A percentile compares a stretch with the other conserved stretches of the same genome.
Conservation (phyloP, 1,139 yeast genomes). For the Blastobotrys arbuscula region DNA sequence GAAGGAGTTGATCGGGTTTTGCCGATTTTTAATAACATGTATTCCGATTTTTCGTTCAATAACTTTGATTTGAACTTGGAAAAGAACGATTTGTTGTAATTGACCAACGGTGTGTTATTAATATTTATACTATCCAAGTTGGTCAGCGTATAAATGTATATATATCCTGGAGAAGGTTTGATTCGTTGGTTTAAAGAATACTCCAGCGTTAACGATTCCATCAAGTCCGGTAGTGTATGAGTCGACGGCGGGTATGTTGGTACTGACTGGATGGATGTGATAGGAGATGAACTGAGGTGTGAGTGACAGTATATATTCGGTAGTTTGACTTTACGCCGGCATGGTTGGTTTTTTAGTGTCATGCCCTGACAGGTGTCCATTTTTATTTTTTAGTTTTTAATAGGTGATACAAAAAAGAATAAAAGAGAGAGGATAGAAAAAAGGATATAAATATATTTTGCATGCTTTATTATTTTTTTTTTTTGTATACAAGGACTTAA, state of each 20-base stretch:
- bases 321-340: constrained; percentile 7
- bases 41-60: neutral
- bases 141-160: constrained; percentile 27
- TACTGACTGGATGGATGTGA: neutral
- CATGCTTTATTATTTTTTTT: neutral
- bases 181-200: constrained; percentile 8
- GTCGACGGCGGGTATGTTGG: neutral
- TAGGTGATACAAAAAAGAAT: neutral
- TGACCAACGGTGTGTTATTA: neutral
- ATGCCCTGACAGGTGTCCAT: constrained; percentile 5
- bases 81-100: neutral
- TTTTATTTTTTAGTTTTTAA: neutral
- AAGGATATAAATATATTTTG: neutral
- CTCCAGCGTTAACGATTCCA: constrained; percentile 14
- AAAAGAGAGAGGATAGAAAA: neutral
- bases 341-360: constrained; percentile 11
- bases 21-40: constrained; percentile 30
- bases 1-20: constrained; percentile 27
- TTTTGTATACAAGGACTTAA: no score
- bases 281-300: constrained; percentile 12
- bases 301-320: constrained; percentile 16
- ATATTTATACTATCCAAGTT: neutral
- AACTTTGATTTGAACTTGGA: neutral
- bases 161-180: constrained; percentile 23
- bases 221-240: constrained; percentile 14